Percentiles rank a stretch among this genome's conserved stretches.
These are phyloP conservation scores for Cryptococcus sp. DNA, from an alignment of 1,284 basidiomycete genomes.

Conservation along the genomic window DNA sequence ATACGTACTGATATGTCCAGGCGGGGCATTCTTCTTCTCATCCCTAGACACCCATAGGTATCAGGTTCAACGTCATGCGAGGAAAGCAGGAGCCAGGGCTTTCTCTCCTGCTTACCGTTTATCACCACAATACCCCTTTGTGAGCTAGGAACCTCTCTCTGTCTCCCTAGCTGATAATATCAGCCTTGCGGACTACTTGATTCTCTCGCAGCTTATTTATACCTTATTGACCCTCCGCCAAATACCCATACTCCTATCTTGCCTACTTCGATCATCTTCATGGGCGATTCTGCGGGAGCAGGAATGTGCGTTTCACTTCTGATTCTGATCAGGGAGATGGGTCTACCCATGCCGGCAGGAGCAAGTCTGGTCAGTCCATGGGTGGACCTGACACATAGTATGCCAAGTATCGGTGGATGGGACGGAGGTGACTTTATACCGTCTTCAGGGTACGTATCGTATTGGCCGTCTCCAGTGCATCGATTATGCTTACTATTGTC, in stretches of 20 bases:
- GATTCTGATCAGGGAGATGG: slow-evolving; percentile 79
- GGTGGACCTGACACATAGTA: slow-evolving; percentile 91
- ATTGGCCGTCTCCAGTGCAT: background rate
- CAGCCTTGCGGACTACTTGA: slow-evolving; percentile 51
- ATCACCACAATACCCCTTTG: slow-evolving; percentile 90
- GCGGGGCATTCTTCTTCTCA: slow-evolving; percentile 48
- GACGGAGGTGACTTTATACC: slow-evolving; percentile 44
- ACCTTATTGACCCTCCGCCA: slow-evolving; percentile 64
- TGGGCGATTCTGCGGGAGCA: slow-evolving; percentile 90
- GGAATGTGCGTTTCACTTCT: slow-evolving; percentile 79
- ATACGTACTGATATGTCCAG: slow-evolving; percentile 17
- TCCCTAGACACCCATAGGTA: slow-evolving; percentile 54
- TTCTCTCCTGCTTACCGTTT: slow-evolving; percentile 79
- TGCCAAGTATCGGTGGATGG: slow-evolving; percentile 64
- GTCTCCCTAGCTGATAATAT: slow-evolving; percentile 18
- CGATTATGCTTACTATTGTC: slow-evolving; percentile 2
- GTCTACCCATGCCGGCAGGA: slow-evolving; percentile 77
- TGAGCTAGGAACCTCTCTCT: slow-evolving; percentile 53
- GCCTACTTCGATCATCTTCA: slow-evolving; percentile 74
- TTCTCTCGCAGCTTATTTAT: slow-evolving; percentile 55
- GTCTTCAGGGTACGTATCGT: slow-evolving; percentile 25
- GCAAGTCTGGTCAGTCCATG: slow-evolving; percentile 80
- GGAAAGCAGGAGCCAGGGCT: slow-evolving; percentile 78
- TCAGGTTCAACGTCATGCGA: slow-evolving; percentile 77
- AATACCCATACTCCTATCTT: slow-evolving; percentile 69